These are phyloP conservation scores for Neurospora sp. DNA, from an alignment of 495 filamentous ascomycete species.

Conservation along the genomic window DNA sequence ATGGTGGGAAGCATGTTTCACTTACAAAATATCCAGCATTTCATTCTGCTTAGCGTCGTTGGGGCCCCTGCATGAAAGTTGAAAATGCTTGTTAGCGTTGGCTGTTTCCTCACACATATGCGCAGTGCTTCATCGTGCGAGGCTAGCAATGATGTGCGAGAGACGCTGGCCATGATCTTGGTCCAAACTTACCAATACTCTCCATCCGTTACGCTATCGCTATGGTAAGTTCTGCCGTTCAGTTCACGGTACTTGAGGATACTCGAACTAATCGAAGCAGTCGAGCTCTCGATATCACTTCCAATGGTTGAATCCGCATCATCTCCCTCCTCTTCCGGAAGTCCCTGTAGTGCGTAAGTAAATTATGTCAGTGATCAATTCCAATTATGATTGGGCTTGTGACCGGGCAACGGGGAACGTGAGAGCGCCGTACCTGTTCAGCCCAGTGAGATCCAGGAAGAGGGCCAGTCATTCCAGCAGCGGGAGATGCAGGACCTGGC, in stretches of 20 bases:
- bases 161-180: no score
- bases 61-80: slow-evolving; percentile 13
- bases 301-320: slow-evolving; percentile 30
- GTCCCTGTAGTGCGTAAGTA: neutral
- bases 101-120: neutral
- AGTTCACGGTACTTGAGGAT: slow-evolving; percentile 34
- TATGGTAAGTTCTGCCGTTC: slow-evolving; percentile 32
- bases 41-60: slow-evolving; percentile 29
- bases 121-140: neutral
- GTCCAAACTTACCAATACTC: slow-evolving; percentile 12
- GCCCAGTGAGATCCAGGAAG: slow-evolving; percentile 6
- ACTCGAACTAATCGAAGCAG: slow-evolving; percentile 33
- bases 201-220: slow-evolving; percentile 18
- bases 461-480: neutral
- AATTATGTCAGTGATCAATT: neutral
- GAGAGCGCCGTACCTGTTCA: neutral
- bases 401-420: neutral
- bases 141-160: no score
- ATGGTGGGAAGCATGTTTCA: neutral
- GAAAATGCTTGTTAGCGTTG: neutral
- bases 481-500: neutral
- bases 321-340: slow-evolving; percentile 3
- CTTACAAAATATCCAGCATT: slow-evolving; percentile 25
- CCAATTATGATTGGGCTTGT: neutral
- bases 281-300: slow-evolving; percentile 22